Conservation (phyloP, 2,329 filamentous ascomycete species). For the Aspergillus cejpii region DNA sequence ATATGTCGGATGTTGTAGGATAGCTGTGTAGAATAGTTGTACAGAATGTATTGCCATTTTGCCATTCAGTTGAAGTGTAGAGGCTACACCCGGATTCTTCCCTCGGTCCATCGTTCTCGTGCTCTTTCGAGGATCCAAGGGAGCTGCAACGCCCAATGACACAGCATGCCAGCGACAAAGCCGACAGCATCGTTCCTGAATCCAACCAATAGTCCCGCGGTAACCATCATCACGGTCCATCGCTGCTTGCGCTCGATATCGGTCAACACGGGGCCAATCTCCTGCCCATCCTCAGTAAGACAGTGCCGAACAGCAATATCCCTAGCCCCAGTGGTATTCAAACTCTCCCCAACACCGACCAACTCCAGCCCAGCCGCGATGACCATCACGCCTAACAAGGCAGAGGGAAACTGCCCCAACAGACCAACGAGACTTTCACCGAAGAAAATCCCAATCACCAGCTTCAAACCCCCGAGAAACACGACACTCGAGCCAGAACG, state of each 20-base stretch:
- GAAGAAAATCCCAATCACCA: constrained; percentile 67
- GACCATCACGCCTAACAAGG: constrained; percentile 79
- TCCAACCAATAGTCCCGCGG: constrained; percentile 70
- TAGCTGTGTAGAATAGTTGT: not conserved
- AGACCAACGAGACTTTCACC: constrained; percentile 67
- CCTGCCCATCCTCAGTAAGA: constrained; percentile 29
- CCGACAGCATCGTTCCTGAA: constrained; percentile 88
- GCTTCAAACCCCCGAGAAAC: constrained; percentile 67
- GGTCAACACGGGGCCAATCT: constrained; percentile 40
- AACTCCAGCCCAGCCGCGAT: constrained; percentile 83
- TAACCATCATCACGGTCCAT: constrained; percentile 88
- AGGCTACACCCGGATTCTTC: constrained; percentile 25
- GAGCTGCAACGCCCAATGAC: constrained; percentile 60
- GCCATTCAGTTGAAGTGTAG: not conserved
- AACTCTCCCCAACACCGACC: constrained; percentile 72
- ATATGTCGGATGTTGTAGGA: constrained; percentile 11
- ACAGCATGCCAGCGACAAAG: constrained; percentile 73
- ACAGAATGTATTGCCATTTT: not conserved
- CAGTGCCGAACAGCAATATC: constrained; percentile 41
- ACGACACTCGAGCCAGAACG: constrained; percentile 79
- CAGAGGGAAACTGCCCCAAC: constrained; percentile 65
- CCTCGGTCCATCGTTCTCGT: constrained; percentile 24
- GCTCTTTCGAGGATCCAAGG: constrained; percentile 25
- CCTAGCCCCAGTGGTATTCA: constrained; percentile 67
- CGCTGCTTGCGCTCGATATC: constrained; percentile 65